phyloP scores from a whole-genome alignment of 257 asterid genomes.

The Hygrophila difformis region DNA sequence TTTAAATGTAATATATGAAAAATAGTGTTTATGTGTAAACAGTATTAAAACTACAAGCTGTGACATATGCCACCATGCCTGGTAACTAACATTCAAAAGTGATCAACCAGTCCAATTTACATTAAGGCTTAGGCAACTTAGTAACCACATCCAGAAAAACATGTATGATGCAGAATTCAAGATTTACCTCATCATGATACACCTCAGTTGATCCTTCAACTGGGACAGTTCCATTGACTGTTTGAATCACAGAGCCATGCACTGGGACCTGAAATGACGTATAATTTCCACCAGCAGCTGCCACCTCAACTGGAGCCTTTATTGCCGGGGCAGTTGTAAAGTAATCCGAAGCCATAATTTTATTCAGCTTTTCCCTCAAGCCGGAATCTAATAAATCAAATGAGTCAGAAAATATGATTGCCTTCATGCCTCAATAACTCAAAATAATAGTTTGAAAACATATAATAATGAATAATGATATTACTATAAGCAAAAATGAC shows the following conservation, averaged over 20 bases:
- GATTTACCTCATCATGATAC: slow-evolving; percentile 35
- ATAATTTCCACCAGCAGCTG: slow-evolving; percentile 61
- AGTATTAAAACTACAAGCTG: too few relatives aligned
- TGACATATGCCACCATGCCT: too few relatives aligned
- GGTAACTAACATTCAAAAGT: too few relatives aligned
- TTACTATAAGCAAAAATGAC: too few relatives aligned
- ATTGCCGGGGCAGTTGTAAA: slow-evolving; percentile 62
- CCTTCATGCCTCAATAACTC: too few relatives aligned
- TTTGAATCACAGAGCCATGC: slow-evolving; percentile 28
- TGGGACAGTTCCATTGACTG: slow-evolving; percentile 23
- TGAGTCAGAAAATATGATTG: too few relatives aligned
- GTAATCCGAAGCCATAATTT: slow-evolving; percentile 74
- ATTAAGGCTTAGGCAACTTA: too few relatives aligned
- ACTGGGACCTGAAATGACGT: slow-evolving; percentile 50
- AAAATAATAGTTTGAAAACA: too few relatives aligned
- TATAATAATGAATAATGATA: too few relatives aligned
- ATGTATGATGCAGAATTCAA: neutral
- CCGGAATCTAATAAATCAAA: slow-evolving; percentile 42
- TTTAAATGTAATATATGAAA: too few relatives aligned
- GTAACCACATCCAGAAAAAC: neutral
- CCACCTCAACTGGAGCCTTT: slow-evolving; percentile 69
- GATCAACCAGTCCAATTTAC: too few relatives aligned
- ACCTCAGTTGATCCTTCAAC: slow-evolving; percentile 32
- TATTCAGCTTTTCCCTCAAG: slow-evolving; percentile 64
- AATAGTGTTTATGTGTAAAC: too few relatives aligned